Conservation (phyloP, 305 asterid genomes). For the Ilex paraguariensis region DNA sequence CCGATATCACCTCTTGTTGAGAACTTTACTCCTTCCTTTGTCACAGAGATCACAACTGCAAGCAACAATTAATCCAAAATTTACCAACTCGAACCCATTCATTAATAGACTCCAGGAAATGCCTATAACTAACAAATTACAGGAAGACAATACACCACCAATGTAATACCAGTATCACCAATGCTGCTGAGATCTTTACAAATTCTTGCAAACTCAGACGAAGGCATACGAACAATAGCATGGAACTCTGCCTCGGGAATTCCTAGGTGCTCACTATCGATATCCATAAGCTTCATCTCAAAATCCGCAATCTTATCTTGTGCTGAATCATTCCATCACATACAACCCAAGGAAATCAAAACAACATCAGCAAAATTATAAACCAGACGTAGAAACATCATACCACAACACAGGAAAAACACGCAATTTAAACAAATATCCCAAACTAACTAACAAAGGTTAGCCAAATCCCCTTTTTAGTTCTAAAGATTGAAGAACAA, state of each 20-base stretch:
- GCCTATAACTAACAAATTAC: neutral
- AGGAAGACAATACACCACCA: neutral
- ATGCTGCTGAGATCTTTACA: conserved; percentile 88
- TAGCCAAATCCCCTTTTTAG: too few relatives aligned
- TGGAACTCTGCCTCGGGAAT: conserved; percentile 92
- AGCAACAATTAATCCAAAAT: neutral
- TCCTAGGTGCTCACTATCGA: conserved; percentile 89
- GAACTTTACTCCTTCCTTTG: conserved; percentile 96
- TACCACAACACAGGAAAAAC: too few relatives aligned
- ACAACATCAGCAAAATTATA: neutral
- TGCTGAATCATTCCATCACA: conserved; percentile 29
- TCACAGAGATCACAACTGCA: conserved; percentile 92
- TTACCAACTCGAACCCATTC: neutral
- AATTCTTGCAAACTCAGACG: conserved; percentile 80
- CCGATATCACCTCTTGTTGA: conserved; percentile 96
- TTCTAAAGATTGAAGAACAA: too few relatives aligned
- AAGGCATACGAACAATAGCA: conserved; percentile 93
- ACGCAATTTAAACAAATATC: too few relatives aligned
- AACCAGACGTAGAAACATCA: neutral
- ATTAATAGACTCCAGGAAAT: neutral
- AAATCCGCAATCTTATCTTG: conserved; percentile 93
- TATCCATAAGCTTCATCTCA: conserved; percentile 95
- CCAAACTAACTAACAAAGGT: too few relatives aligned
- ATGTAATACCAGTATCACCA: conserved; percentile 75
- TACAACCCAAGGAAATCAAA: neutral